Conservation (phyloP, 257 asterid species). For the Cordia subcordata region DNA sequence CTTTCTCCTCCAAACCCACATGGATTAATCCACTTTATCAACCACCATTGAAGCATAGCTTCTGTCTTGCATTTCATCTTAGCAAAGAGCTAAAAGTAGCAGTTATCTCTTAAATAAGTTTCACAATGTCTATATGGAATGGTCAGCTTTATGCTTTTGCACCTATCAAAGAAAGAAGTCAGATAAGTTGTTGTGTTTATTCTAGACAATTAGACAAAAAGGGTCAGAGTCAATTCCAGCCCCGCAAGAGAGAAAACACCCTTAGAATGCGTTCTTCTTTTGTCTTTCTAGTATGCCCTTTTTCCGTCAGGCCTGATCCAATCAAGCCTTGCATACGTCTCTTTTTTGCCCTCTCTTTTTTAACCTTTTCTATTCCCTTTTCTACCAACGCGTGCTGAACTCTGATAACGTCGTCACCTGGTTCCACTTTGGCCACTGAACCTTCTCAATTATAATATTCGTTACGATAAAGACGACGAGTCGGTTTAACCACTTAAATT, state of each 20-base stretch:
- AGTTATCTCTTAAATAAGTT: neutral
- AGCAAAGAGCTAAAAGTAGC: no score
- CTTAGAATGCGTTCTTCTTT: conserved; percentile 1
- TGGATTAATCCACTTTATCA: no score
- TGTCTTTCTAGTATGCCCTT: conserved; percentile 13
- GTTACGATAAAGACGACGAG: no score
- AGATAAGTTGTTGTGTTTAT: conserved; percentile 31
- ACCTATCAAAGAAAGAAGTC: conserved; percentile 12
- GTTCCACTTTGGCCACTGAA: conserved; percentile 9
- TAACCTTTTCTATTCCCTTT: conserved; percentile 6
- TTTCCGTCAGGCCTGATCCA: conserved; percentile 24
- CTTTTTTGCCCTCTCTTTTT: conserved; percentile 1
- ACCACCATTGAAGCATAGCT: no score
- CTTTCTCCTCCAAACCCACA: no score
- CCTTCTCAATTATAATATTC: no score
- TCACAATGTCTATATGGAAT: neutral
- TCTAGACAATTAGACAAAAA: conserved; percentile 50
- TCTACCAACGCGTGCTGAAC: conserved; percentile 41
- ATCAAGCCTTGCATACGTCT: conserved; percentile 12
- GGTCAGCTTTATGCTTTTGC: conserved; percentile 1
- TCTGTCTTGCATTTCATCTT: no score
- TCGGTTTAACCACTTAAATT: neutral
- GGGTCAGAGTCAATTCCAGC: conserved; percentile 30
- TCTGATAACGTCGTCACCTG: conserved; percentile 14
- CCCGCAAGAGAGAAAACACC: conserved; percentile 12